Conservation (phyloP, 2,329 filamentous ascomycete species). For the Ophiostoma himal-ulmi region DNA sequence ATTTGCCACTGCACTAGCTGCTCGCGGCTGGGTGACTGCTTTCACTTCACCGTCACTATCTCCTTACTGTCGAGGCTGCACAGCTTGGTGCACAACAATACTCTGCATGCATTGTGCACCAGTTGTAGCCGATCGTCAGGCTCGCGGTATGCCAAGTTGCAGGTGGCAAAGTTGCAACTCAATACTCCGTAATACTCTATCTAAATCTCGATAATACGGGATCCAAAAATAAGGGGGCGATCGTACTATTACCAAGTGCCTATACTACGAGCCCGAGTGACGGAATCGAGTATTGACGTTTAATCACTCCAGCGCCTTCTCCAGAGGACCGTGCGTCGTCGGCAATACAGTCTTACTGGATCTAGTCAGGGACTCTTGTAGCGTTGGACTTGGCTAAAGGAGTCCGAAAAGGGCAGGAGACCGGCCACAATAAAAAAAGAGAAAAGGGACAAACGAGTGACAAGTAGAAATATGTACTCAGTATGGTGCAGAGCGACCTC, state of each 20-base stretch:
- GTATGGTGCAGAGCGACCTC: background rate
- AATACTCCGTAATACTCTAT: background rate
- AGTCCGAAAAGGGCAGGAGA: slow-evolving; percentile 12
- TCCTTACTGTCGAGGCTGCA: background rate
- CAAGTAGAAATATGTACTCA: background rate
- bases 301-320: background rate
- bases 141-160: slow-evolving; percentile 7
- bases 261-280: background rate
- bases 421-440: background rate
- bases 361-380: slow-evolving; percentile 14
- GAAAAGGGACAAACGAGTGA: background rate
- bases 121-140: slow-evolving; percentile 7
- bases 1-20: background rate
- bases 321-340: slow-evolving; percentile 20
- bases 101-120: background rate
- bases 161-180: background rate
- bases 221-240: slow-evolving; percentile 13
- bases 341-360: slow-evolving; percentile 15
- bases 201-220: slow-evolving; percentile 1
- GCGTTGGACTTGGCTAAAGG: background rate
- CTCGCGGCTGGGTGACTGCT: no score
- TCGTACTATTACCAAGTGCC: background rate
- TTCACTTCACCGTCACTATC: background rate
- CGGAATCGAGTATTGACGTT: background rate
- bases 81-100: background rate